Conservation (phyloP, 306 rosid genomes). For the Lotus japonicus region DNA sequence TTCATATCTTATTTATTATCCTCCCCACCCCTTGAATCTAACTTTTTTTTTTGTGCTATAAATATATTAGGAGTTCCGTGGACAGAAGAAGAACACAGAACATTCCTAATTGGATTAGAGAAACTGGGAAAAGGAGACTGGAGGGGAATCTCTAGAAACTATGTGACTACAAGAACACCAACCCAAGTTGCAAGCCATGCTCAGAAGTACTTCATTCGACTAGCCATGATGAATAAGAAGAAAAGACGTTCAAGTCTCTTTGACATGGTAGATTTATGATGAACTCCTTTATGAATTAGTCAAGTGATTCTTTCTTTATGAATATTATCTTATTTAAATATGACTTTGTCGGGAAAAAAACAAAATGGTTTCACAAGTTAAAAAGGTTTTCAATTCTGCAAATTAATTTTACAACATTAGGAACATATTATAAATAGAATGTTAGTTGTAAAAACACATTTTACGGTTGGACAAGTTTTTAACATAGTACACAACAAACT, state of each 20-base stretch:
- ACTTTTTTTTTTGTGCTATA: not conserved
- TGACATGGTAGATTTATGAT: constrained; percentile 39
- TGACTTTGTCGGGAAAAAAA: too few relatives aligned
- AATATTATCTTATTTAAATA: too few relatives aligned
- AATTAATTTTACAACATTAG: too few relatives aligned
- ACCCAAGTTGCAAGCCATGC: constrained; percentile 98
- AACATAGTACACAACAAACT: too few relatives aligned
- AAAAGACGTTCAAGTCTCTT: constrained; percentile 86
- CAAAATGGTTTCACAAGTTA: too few relatives aligned
- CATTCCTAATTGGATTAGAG: constrained; percentile 73
- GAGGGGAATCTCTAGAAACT: constrained; percentile 84
- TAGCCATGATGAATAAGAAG: constrained; percentile 50
- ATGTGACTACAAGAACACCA: constrained; percentile 83
- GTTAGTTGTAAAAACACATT: too few relatives aligned
- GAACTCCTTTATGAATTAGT: not conserved
- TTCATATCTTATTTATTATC: too few relatives aligned
- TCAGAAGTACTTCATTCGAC: constrained; percentile 77
- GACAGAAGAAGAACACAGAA: constrained; percentile 92
- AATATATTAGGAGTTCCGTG: constrained; percentile 69
- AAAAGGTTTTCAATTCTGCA: too few relatives aligned
- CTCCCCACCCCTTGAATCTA: not conserved
- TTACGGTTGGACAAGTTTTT: too few relatives aligned
- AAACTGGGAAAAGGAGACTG: constrained; percentile 94
- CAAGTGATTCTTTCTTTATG: too few relatives aligned
- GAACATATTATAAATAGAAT: too few relatives aligned